Evolutionary conservation across 306 rosid genomes (phyloP), one percentile per base, ranked within the genome.

Genomic region (Prunus mira): DNA sequence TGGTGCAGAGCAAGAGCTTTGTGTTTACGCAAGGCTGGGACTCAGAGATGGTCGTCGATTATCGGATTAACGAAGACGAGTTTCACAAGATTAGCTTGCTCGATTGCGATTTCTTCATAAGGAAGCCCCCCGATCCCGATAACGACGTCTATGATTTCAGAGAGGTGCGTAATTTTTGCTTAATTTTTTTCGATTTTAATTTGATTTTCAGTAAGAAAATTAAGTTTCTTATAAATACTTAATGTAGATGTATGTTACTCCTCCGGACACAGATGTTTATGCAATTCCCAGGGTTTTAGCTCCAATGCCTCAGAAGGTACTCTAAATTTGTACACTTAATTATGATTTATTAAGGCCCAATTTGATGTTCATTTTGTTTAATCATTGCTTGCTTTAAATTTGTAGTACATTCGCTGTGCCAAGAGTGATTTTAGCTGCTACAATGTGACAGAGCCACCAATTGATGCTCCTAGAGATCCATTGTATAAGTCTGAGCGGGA

Each of bases 211-310:
- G 68, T 60, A 2, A 49, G 1, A 43, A 9, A 54, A 10, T 46
- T 9, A 4, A 15, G 46, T 41, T 49, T 12, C 25, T 50, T 45
- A 5, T 18, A 18, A 20, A 13, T 71, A 60, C 76, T 74, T 51
- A 30, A 67, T 78, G 76, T 73, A 94, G 98, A 92, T 91, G 95
- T 94, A 94, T 76, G 98, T 92, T 67, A 94, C 98, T 86, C 97
- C 97, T 87, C 98, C 97, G 5, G 97, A 92, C 79, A 94, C 96
- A 49, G 98, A 94, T 84, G 85, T 94, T 75, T 94, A 94, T 84
- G 86, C 96, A 1, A 86, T 94, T 79, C 97, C 98, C 20, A 92
- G 67, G 85, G 90, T 94, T 75, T 91, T 92, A 32, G 96, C 98
- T 86, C 96, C 97, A 74, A 86, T 94, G 98, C 96, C 97, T 73